Percentiles rank a stretch among this genome's conserved stretches.
Evolutionary conservation across 257 asterid species (phyloP).

Genomic region (Verbascum thapsus): DNA sequence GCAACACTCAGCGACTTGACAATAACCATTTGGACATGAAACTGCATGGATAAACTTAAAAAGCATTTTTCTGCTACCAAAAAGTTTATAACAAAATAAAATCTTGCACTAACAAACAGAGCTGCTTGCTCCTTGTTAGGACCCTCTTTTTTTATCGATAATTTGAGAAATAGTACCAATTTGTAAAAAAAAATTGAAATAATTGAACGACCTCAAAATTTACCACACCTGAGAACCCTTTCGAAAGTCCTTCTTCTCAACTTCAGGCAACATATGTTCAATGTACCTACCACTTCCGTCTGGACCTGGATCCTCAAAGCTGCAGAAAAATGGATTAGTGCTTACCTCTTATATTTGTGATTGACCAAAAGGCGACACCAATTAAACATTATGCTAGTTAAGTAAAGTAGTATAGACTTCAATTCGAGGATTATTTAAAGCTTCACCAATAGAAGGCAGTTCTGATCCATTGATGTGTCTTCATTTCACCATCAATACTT

Average conservation of each 20-base stretch:
- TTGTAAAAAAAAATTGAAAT: not conserved
- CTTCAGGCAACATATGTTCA: slow-evolving; percentile 94
- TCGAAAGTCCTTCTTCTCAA: slow-evolving; percentile 84
- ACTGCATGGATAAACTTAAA: slow-evolving; percentile 1
- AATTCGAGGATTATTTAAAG: not conserved
- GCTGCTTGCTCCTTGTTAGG: not conserved
- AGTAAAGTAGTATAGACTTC: no score
- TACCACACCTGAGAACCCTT: slow-evolving; percentile 95
- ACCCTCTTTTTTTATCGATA: not conserved
- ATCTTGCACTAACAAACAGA: not conserved
- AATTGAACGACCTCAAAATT: no score
- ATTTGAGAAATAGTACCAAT: not conserved
- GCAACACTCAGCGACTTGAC: no score
- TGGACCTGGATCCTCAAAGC: slow-evolving; percentile 99
- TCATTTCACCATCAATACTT: no score
- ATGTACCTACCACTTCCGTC: slow-evolving; percentile 98
- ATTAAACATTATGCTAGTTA: slow-evolving; percentile 12
- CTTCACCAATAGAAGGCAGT: no score
- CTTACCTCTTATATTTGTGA: slow-evolving; percentile 10
- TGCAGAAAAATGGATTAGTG: slow-evolving; percentile 41
- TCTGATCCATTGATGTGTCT: no score
- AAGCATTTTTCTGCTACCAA: slow-evolving; percentile 2
- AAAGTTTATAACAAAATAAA: slow-evolving; percentile 8
- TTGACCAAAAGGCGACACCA: slow-evolving; percentile 18
- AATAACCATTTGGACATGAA: no score